phyloP scores from a whole-genome alignment of 768 basidiomycete genomes.

The Naganishia friedmannii region DNA sequence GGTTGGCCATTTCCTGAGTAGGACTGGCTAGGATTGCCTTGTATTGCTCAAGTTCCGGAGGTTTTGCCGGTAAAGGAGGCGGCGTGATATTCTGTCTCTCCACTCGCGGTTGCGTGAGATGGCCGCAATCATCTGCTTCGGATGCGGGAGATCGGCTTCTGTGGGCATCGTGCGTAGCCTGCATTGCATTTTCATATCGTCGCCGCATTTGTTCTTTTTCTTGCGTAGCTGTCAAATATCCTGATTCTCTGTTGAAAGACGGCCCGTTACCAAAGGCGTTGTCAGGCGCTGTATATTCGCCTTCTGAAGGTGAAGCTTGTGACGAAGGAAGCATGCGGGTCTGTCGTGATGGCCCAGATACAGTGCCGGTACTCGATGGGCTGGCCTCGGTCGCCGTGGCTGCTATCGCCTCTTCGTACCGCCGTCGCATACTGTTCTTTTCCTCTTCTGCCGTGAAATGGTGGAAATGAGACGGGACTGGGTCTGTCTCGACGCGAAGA shows the following conservation, averaged over 20 bases:
- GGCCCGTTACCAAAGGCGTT: not conserved
- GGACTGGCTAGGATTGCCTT: slow-evolving; percentile 21
- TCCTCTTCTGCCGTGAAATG: slow-evolving; percentile 37
- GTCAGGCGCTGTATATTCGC: too few relatives aligned
- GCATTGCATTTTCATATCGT: slow-evolving; percentile 45
- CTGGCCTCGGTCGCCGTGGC: slow-evolving; percentile 8
- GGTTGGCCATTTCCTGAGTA: slow-evolving; percentile 11
- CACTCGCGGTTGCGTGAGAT: not conserved
- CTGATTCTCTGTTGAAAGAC: not conserved
- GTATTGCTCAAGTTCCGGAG: slow-evolving; percentile 17
- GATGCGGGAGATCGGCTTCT: not conserved
- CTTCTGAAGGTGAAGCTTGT: too few relatives aligned
- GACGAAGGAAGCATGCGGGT: not conserved
- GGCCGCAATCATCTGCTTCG: not conserved
- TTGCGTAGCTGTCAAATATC: slow-evolving; percentile 33
- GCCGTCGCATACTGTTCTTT: slow-evolving; percentile 40
- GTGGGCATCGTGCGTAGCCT: slow-evolving; percentile 2
- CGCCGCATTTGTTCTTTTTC: slow-evolving; percentile 43
- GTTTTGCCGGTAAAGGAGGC: slow-evolving; percentile 7
- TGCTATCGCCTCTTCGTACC: slow-evolving; percentile 43
- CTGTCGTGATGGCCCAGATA: slow-evolving; percentile 7
- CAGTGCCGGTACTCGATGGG: slow-evolving; percentile 7
- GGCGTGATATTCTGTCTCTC: not conserved
- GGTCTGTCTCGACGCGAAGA: slow-evolving; percentile 3
- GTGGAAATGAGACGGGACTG: not conserved